phyloP scores from a whole-genome alignment of 208 protist species.

The Plasmodiophora brassicae region DNA sequence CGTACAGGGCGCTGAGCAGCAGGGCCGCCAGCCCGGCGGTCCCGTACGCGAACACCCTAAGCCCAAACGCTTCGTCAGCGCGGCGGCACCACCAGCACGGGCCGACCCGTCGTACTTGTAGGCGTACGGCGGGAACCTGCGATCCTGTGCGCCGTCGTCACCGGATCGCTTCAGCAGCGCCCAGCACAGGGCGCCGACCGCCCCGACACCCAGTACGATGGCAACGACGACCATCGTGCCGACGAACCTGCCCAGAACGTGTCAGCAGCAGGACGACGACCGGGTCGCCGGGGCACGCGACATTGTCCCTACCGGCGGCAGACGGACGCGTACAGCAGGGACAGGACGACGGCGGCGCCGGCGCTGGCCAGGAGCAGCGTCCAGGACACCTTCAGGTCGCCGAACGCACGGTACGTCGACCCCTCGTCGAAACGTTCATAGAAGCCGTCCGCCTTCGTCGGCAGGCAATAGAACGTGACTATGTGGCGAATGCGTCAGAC shows the following conservation, averaged over 20 bases:
- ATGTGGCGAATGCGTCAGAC: no score
- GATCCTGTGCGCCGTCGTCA: no score
- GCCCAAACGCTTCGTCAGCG: background rate
- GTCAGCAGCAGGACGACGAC: background rate
- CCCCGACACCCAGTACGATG: background rate
- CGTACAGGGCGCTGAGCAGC: no score
- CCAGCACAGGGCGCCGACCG: background rate
- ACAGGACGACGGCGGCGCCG: background rate
- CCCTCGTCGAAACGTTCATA: background rate
- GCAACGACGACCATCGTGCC: background rate
- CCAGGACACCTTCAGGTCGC: background rate
- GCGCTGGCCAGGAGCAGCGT: background rate
- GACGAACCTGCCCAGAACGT: background rate
- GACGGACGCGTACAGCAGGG: background rate
- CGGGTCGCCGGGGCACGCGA: no score
- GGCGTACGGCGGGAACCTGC: background rate
- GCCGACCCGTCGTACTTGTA: background rate
- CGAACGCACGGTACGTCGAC: background rate
- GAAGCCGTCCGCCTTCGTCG: background rate
- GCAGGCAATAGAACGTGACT: conserved; percentile 17
- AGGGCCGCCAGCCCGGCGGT: no score
- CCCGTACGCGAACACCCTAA: background rate
- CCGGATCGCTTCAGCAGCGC: background rate
- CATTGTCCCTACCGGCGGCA: background rate
- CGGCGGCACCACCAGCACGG: background rate